Evolutionary conservation across 1,284 basidiomycete species (phyloP), one percentile per base, ranked within the genome.

Genomic region (Schizophyllum commune): DNA sequence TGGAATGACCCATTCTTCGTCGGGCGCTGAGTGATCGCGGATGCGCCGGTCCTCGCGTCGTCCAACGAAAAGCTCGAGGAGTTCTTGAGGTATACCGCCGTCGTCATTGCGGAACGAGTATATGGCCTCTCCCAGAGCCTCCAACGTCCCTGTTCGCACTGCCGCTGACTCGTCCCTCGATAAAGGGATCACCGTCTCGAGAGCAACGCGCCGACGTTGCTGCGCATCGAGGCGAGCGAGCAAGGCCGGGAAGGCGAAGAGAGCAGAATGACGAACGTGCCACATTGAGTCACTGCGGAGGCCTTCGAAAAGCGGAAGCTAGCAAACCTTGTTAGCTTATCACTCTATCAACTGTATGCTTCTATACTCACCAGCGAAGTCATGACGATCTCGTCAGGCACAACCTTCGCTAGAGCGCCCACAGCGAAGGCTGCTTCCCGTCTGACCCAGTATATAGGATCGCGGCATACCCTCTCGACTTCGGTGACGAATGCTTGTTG

Each of bases 401-500:
- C 87, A 39, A 91, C 85, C 74, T 96, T 96, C 17, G 92, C 92
- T 58, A 98, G 77, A 2, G 89, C 89, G 0, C 93, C 94, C 21
- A 98, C 79, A 0, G 95, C 93, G 64, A 94, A 91, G 0, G 92
- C 92, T 0, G 92, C 94, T 73, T 98, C 96, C 58, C 92, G 84
- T 65, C 96, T 82, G 8, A 97, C 93, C 80, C 90, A 92, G 61
- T 88, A 89, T 4, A 91, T 82, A 55, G 87, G 78, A 68, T 98
- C 95, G 55, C 80, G 79, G n/a, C 84, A 82, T 13, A 93, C 87
- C 32, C 88, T 81, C 65, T 91, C 83, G 1, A 98, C 85, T 72
- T 97, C 94, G 57, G 84, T 82, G 1, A 96, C 84, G 70, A 98
- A 94, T 1, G 84, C 80, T 9, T 47, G 39, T 17, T 47, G 39